Conservation (phyloP, 148 eudicot species). For the Nyssa sinensis region DNA sequence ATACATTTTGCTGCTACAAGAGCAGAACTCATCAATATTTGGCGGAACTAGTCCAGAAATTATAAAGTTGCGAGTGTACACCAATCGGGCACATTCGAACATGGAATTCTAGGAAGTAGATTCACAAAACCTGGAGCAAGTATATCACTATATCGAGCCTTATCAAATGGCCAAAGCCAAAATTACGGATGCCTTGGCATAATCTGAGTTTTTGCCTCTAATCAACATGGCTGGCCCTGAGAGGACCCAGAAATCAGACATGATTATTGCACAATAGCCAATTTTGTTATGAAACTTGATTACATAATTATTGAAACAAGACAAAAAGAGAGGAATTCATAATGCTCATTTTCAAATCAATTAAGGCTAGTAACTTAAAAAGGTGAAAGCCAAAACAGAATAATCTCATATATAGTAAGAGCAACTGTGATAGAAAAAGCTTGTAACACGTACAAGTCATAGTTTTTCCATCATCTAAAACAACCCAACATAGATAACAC, state of each 20-base stretch:
- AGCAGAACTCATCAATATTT: background rate
- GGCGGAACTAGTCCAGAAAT: background rate
- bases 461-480: constrained; percentile 22
- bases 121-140: too few relatives aligned
- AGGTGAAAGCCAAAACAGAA: background rate
- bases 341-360: constrained; percentile 1
- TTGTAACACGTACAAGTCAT: constrained; percentile 29
- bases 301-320: constrained; percentile 11
- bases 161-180: too few relatives aligned
- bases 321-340: constrained; percentile 5
- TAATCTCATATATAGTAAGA: constrained; percentile 20
- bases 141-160: too few relatives aligned
- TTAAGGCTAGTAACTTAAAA: background rate
- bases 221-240: too few relatives aligned
- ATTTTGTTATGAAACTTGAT: constrained; percentile 7
- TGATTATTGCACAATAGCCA: background rate
- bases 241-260: background rate
- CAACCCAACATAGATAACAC: constrained; percentile 30
- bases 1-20: background rate
- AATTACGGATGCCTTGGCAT: too few relatives aligned
- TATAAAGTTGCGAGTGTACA: too few relatives aligned
- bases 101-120: too few relatives aligned
- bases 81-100: too few relatives aligned
- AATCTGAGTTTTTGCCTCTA: too few relatives aligned
- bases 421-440: constrained; percentile 23